These are phyloP conservation scores for Candida freyschussii DNA, from an alignment of 1,139 yeast genomes.

Conservation along the genomic window DNA sequence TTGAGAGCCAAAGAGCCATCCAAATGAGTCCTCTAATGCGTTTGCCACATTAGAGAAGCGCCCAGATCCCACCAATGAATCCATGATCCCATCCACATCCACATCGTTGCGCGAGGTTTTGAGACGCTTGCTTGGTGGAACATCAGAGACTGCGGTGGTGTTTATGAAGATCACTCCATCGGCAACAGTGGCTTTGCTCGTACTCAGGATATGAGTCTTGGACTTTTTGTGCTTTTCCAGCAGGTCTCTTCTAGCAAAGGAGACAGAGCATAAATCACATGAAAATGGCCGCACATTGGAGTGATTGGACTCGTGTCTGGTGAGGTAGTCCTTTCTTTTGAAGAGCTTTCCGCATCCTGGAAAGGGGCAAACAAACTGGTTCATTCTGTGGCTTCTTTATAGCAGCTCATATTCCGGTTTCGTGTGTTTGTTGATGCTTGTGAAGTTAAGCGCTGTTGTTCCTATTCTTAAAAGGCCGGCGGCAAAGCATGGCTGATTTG, in stretches of 20 bases:
- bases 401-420: too few relatives aligned
- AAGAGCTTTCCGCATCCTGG: conserved; percentile 17
- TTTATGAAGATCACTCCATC: too few relatives aligned
- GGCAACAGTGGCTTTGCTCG: background rate
- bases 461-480: too few relatives aligned
- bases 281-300: conserved; percentile 10
- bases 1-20: conserved; percentile 26
- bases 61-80: conserved; percentile 3
- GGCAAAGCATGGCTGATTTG: too few relatives aligned
- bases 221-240: conserved; percentile 17
- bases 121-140: too few relatives aligned
- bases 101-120: too few relatives aligned
- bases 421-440: too few relatives aligned
- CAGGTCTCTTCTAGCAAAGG: conserved; percentile 17
- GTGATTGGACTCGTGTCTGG: conserved; percentile 18
- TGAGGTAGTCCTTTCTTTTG: conserved; percentile 17
- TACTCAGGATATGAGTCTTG: conserved; percentile 7
- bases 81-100: background rate
- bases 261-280: conserved; percentile 10
- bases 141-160: too few relatives aligned
- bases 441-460: too few relatives aligned
- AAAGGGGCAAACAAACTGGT: conserved; percentile 7
- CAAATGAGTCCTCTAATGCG: conserved; percentile 19
- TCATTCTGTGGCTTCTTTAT: conserved; percentile 1
- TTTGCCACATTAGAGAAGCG: conserved; percentile 17